Evolutionary conservation across 1,284 basidiomycete genomes (phyloP), one percentile per base, ranked within the genome.

Genomic region (Acaromyces ingoldii): DNA sequence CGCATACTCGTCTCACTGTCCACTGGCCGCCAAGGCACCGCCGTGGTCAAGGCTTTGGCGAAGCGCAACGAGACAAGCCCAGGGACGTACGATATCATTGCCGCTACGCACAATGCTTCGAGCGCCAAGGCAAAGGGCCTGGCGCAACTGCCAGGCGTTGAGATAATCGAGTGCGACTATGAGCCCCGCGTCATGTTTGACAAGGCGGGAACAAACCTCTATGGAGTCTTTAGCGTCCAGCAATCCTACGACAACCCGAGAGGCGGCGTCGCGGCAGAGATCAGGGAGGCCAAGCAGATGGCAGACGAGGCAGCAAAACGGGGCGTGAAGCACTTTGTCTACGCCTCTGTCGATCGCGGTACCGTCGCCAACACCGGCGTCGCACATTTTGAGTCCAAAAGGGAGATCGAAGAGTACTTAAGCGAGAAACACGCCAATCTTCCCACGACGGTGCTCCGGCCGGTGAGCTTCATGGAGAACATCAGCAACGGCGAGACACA

Each of bases 211-310:
- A 9, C 38, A 9, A 19, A 28, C 30, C 19, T 45, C 19, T 45
- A 45, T 30, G 42, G 42, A 29, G 42, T 25, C 5, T 45, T 45
- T 30, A 45, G 42, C 25, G 42, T 45, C 13, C 42, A 45, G 34
- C 26, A 11, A 26, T 19, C 11, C 15, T 15, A n/a, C 17, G 5
- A 6, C 15, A 4, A n/a, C 3, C 39, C 39, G 3, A 17, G 17
- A 37, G 21, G 21, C 15, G 39, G 39, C 4, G 4, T 15, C 15
- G n/a, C n/a, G n/a, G n/a, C n/a, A n/a, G n/a, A n/a, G n/a, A n/a
- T n/a, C n/a, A n/a, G n/a, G n/a, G n/a, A n/a, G n/a, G n/a, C n/a
- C n/a, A n/a, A n/a, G n/a, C n/a, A n/a, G n/a, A n/a, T n/a, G n/a
- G n/a, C n/a, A n/a, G n/a, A n/a, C n/a, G n/a, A n/a, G n/a, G 42